These are phyloP conservation scores for Tuber aestivum DNA, from an alignment of 495 filamentous ascomycete species.

Conservation along the genomic window DNA sequence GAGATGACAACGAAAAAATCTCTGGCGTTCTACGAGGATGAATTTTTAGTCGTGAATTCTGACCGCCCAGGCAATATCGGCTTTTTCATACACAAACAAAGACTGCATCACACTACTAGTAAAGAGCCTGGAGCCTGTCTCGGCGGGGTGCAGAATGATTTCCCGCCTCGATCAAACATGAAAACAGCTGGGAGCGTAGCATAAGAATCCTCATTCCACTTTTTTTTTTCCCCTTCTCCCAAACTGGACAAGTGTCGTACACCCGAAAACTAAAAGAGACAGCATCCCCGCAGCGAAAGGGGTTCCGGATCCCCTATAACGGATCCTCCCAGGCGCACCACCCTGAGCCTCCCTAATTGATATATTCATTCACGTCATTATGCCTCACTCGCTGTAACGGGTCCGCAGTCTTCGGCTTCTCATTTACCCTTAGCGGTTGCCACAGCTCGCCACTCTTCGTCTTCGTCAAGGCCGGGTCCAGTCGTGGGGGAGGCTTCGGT, in stretches of 20 bases:
- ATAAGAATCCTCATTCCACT: neutral
- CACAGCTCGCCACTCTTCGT: neutral
- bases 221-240: neutral
- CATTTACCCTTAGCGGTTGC: neutral
- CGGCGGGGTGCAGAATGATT: neutral
- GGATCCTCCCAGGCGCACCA: neutral
- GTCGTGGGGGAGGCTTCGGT: neutral
- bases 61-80: neutral
- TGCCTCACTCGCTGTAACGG: neutral
- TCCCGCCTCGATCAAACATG: neutral
- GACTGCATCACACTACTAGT: neutral
- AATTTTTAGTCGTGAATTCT: neutral
- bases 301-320: neutral
- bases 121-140: neutral
- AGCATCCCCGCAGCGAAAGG: neutral
- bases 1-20: neutral
- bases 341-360: neutral
- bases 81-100: neutral
- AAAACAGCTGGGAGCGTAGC: neutral
- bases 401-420: neutral
- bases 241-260: neutral
- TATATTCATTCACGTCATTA: neutral
- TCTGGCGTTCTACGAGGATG: neutral
- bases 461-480: neutral
- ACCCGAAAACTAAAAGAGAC: neutral